phyloP scores from a whole-genome alignment of 129 eudicot species.

The Heracleum sosnowskyi region DNA sequence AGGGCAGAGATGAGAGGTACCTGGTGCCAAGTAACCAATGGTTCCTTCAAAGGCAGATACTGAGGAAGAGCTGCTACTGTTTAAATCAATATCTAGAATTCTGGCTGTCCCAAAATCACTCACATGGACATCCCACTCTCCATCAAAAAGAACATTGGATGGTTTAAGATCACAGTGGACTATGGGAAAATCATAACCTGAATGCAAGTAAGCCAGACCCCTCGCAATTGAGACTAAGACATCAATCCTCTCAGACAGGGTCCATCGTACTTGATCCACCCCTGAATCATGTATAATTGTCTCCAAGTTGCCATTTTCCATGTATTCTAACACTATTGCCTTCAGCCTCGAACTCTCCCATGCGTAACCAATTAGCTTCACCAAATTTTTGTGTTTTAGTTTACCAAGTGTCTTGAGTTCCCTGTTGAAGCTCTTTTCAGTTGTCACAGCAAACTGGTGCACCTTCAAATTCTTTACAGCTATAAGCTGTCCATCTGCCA shows the following conservation, averaged over 20 bases:
- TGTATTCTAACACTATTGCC: constrained; percentile 71
- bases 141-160: constrained; percentile 70
- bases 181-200: constrained; percentile 75
- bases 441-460: constrained; percentile 44
- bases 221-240: constrained; percentile 50
- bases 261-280: constrained; percentile 36
- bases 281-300: constrained; percentile 42
- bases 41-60: constrained; percentile 78
- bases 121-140: constrained; percentile 63
- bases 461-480: constrained; percentile 71
- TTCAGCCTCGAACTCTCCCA: constrained; percentile 78
- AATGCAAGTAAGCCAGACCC: constrained; percentile 73
- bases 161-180: constrained; percentile 95
- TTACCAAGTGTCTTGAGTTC: constrained; percentile 59
- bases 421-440: constrained; percentile 60
- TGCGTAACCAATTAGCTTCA: constrained; percentile 76
- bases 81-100: constrained; percentile 50
- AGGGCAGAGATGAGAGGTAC: constrained; percentile 27
- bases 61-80: constrained; percentile 24
- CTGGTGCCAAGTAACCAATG: constrained; percentile 97
- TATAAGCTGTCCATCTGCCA: constrained; percentile 47
- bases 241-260: constrained; percentile 45
- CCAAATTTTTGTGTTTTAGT: constrained; percentile 73
- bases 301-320: constrained; percentile 91
- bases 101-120: constrained; percentile 95